phyloP scores from a whole-genome alignment of 176 grass and related monocot genomes.

The Triticum dicoccoides region DNA sequence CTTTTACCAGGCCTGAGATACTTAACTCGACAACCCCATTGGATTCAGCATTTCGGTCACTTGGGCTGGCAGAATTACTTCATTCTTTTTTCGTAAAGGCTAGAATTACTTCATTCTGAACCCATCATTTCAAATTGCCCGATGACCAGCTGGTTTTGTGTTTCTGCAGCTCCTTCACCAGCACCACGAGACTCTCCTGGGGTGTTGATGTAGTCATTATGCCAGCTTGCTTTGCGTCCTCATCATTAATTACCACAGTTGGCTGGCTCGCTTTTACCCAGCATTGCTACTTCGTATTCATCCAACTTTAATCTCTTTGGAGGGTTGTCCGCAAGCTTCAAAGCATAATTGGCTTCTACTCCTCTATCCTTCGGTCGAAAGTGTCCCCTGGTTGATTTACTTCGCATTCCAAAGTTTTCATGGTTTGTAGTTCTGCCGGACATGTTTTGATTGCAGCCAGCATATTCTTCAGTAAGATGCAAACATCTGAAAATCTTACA shows the following conservation, averaged over 20 bases:
- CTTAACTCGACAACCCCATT: constrained; percentile 51
- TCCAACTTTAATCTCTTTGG: constrained; percentile 72
- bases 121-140: constrained; percentile 54
- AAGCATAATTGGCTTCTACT: constrained; percentile 81
- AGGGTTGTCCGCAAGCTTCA: constrained; percentile 69
- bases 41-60: constrained; percentile 53
- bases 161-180: constrained; percentile 53
- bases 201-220: constrained; percentile 75
- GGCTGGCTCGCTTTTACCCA: constrained; percentile 76
- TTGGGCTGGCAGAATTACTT: constrained; percentile 37
- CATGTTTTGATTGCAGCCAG: no score
- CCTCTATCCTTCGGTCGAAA: constrained; percentile 60
- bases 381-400: constrained; percentile 43
- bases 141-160: constrained; percentile 24
- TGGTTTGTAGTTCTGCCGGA: no score
- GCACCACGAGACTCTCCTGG: constrained; percentile 58
- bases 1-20: constrained; percentile 29
- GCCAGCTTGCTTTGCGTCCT: constrained; percentile 81
- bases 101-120: constrained; percentile 40
- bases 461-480: no score
- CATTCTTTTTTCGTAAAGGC: constrained; percentile 13
- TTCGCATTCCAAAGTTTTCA: constrained; percentile 34
- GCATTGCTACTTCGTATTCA: constrained; percentile 74
- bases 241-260: constrained; percentile 86
- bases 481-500: no score